A percentile compares a stretch with the other conserved stretches of the same genome.
Conservation (phyloP, 208 protist genomes). For the Giardia muris region DNA sequence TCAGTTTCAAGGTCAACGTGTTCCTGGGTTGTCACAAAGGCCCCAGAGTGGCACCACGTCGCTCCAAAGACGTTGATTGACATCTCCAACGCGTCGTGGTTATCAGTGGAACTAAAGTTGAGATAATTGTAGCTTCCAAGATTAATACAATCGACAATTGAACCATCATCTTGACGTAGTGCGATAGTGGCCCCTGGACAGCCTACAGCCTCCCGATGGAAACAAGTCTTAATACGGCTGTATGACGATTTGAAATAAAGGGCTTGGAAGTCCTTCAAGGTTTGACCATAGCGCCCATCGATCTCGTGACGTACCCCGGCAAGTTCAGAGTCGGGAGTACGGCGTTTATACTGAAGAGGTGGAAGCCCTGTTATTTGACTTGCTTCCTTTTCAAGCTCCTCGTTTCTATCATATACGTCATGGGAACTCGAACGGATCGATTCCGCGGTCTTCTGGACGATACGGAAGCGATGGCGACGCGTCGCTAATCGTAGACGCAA, state of each 20-base stretch:
- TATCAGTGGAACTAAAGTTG: conserved; percentile 70
- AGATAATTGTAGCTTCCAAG: conserved; percentile 93
- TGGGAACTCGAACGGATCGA: not conserved
- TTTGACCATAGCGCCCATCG: not conserved
- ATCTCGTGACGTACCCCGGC: not conserved
- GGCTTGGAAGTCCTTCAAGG: not conserved
- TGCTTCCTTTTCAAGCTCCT: not conserved
- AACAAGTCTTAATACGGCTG: not conserved
- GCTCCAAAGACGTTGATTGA: not conserved
- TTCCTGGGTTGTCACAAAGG: not conserved
- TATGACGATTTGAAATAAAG: not conserved
- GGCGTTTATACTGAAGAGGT: not conserved
- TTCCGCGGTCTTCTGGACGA: not conserved
- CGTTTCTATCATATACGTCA: not conserved
- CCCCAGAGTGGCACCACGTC: not conserved
- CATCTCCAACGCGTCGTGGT: not conserved
- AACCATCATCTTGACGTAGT: not conserved
- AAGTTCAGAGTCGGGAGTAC: not conserved
- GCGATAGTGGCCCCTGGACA: not conserved
- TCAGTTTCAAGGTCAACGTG: conserved; percentile 43
- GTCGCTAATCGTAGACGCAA: not conserved
- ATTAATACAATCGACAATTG: conserved; percentile 58
- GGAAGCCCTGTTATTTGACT: not conserved
- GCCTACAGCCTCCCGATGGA: not conserved
- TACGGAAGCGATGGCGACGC: not conserved